A percentile compares a stretch with the other conserved stretches of the same genome.
These are phyloP conservation scores for Brettanomyces bruxellensis DNA, from an alignment of 805 yeast species.

Conservation along the genomic window DNA sequence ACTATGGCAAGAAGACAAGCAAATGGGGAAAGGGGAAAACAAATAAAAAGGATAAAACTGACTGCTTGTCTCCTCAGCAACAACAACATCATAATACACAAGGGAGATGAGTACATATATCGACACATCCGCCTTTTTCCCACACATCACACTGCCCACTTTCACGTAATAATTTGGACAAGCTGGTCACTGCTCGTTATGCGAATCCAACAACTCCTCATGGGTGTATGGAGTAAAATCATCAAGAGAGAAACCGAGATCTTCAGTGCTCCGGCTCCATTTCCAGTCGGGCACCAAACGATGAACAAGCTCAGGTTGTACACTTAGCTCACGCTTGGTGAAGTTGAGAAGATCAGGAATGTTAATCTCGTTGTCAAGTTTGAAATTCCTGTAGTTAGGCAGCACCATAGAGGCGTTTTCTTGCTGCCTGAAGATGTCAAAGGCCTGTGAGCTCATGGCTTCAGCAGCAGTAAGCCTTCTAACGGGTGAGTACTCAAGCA, in stretches of 20 bases:
- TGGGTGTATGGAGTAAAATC: constrained; percentile 31
- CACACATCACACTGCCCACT: too few species aligned
- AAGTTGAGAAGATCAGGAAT: constrained; percentile 47
- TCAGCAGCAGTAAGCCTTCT: constrained; percentile 53
- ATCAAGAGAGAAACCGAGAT: constrained; percentile 20
- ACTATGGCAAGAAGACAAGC: too few species aligned
- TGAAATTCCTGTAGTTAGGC: constrained; percentile 32
- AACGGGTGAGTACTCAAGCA: constrained; percentile 61
- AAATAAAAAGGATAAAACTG: too few species aligned
- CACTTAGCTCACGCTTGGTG: constrained; percentile 40
- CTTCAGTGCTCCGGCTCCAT: constrained; percentile 3
- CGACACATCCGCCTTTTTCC: too few species aligned
- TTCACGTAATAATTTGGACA: not conserved
- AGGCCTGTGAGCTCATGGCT: constrained; percentile 43
- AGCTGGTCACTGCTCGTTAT: constrained; percentile 9
- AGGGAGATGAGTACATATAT: too few species aligned
- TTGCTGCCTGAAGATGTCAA: constrained; percentile 39
- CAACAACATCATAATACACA: too few species aligned
- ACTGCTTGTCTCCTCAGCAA: too few species aligned
- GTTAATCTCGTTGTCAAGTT: constrained; percentile 24
- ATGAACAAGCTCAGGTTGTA: constrained; percentile 30
- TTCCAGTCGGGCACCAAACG: constrained; percentile 36
- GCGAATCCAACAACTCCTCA: constrained; percentile 27
- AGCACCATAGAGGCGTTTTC: constrained; percentile 9
- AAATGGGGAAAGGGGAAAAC: too few species aligned